These are phyloP conservation scores for Fusarium sp. DNA, from an alignment of 2,329 filamentous ascomycete genomes.

Conservation along the genomic window DNA sequence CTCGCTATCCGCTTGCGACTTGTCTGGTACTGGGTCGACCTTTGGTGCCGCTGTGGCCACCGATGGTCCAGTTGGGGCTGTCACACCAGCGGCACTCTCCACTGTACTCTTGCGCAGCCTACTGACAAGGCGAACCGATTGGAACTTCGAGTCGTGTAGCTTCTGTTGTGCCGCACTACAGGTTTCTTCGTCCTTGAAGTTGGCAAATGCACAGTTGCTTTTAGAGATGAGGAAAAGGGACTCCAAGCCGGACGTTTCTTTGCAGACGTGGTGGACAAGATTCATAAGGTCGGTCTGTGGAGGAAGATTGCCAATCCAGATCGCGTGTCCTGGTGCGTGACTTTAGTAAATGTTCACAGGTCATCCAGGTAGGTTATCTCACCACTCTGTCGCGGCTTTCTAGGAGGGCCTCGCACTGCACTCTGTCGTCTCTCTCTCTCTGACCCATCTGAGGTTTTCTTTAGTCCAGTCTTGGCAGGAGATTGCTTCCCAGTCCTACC, in stretches of 20 bases:
- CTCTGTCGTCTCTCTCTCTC: conserved; percentile 42
- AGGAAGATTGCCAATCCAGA: conserved; percentile 96
- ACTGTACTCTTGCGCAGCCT: conserved; percentile 73
- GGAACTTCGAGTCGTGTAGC: conserved; percentile 91
- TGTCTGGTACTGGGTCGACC: conserved; percentile 25
- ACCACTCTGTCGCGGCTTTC: conserved; percentile 69
- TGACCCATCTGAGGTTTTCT: conserved; percentile 29
- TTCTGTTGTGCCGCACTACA: conserved; percentile 82
- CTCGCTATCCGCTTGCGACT: conserved; percentile 2
- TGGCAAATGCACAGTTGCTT: conserved; percentile 97
- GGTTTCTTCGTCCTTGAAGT: conserved; percentile 83
- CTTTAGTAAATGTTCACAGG: conserved; percentile 9
- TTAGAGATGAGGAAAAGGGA: conserved; percentile 95
- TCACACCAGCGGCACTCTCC: conserved; percentile 58
- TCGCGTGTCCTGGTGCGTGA: conserved; percentile 73
- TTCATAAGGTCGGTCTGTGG: conserved; percentile 83
- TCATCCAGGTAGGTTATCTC: conserved; percentile 47
- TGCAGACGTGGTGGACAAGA: conserved; percentile 91
- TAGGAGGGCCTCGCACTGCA: conserved; percentile 50
- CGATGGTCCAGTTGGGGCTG: conserved; percentile 66
- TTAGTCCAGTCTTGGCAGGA: conserved; percentile 30
- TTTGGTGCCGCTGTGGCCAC: conserved; percentile 50
- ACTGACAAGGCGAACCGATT: conserved; percentile 86
- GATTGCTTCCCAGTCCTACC: conserved; percentile 37
- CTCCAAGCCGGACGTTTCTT: conserved; percentile 80